Conservation (phyloP, 2,329 filamentous ascomycete species). For the Xylariaceae sp. region DNA sequence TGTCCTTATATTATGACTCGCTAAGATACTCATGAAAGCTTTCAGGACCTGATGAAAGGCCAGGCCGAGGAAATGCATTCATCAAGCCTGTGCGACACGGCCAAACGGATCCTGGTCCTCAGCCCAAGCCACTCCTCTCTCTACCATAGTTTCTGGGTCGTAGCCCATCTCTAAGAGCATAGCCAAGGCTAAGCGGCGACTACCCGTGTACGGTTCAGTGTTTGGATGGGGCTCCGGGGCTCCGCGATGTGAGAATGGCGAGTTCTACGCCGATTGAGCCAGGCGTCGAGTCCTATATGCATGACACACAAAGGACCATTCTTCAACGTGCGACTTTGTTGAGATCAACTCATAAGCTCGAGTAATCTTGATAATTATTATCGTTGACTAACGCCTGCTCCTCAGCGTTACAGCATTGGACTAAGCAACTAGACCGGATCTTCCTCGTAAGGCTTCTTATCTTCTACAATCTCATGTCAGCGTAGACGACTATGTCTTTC, state of each 20-base stretch:
- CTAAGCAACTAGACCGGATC: too few relatives aligned
- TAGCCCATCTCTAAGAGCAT: conserved; percentile 18
- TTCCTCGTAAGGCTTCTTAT: too few relatives aligned
- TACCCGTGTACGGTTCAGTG: conserved; percentile 13
- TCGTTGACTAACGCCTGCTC: too few relatives aligned
- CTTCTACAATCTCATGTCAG: too few relatives aligned
- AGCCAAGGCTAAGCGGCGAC: conserved; percentile 14
- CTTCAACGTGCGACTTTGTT: too few relatives aligned
- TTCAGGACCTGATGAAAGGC: conserved; percentile 23
- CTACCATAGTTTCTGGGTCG: conserved; percentile 16
- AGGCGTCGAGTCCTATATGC: too few relatives aligned
- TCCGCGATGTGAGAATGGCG: conserved; percentile 14
- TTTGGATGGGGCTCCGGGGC: conserved; percentile 19
- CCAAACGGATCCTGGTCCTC: conserved; percentile 27
- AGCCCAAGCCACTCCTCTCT: conserved; percentile 24
- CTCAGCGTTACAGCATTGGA: too few relatives aligned
- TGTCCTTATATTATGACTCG: conserved; percentile 20
- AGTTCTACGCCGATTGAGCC: conserved; percentile 17
- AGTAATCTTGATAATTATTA: too few relatives aligned
- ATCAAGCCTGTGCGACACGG: conserved; percentile 25
- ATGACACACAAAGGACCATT: too few relatives aligned
- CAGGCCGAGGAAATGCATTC: conserved; percentile 20
- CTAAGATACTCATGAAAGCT: conserved; percentile 23
- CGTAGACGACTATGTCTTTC: too few relatives aligned
- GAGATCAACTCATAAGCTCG: too few relatives aligned